Evolutionary conservation across 371 early-diverging fungal genomes (phyloP).

Genomic region (Massospora cicadina): DNA sequence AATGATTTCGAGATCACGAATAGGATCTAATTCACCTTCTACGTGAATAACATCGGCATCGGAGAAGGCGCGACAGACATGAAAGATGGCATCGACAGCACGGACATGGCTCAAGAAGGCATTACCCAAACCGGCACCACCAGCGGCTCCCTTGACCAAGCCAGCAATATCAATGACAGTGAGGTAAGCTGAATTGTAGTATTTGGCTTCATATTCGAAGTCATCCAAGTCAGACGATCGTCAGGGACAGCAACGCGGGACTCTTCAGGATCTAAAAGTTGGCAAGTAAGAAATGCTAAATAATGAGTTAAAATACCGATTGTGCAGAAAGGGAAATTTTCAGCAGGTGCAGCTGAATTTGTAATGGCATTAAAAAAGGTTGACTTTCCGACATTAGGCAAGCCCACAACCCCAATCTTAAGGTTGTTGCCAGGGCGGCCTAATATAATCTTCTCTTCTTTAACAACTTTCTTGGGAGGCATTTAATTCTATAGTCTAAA

Average conservation of each 20-base stretch:
- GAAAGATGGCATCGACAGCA: slow-evolving; percentile 87
- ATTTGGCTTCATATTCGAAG: slow-evolving; percentile 44
- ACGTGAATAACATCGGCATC: slow-evolving; percentile 81
- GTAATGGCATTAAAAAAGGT: slow-evolving; percentile 85
- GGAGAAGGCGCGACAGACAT: slow-evolving; percentile 69
- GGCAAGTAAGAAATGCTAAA: not conserved
- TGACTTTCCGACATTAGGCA: slow-evolving; percentile 94
- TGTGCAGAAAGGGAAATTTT: slow-evolving; percentile 57
- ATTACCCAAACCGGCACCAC: slow-evolving; percentile 77
- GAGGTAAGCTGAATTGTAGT: slow-evolving; percentile 39
- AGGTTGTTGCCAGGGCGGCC: slow-evolving; percentile 80
- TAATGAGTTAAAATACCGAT: slow-evolving; percentile 22
- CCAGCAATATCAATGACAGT: slow-evolving; percentile 92
- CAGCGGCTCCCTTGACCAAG: slow-evolving; percentile 71
- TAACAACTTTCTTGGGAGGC: slow-evolving; percentile 64
- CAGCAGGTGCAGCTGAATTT: slow-evolving; percentile 55
- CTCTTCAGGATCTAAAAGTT: slow-evolving; percentile 53
- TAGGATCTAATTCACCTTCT: slow-evolving; percentile 71
- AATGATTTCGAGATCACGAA: slow-evolving; percentile 78
- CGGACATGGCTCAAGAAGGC: slow-evolving; percentile 79
- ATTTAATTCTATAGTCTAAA: slow-evolving; percentile 12
- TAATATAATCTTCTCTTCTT: slow-evolving; percentile 69
- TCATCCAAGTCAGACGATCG: slow-evolving; percentile 53
- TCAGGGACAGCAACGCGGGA: slow-evolving; percentile 69
- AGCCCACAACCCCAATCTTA: slow-evolving; percentile 85